Conservation (phyloP, 805 yeast species). For the Wickerhamiella azyma region DNA sequence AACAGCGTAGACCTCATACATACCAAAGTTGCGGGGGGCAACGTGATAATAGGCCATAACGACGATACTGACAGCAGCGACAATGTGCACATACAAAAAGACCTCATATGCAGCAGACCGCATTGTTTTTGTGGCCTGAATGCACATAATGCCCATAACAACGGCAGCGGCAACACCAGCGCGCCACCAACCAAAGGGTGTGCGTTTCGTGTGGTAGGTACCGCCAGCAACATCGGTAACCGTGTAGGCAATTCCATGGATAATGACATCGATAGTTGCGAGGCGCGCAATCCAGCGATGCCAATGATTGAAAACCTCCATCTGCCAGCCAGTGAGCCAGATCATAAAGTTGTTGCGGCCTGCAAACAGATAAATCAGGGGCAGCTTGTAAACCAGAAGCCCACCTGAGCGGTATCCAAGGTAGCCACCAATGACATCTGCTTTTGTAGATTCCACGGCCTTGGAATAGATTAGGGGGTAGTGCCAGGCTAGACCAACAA, state of each 20-base stretch:
- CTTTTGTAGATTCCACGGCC: neutral
- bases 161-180: conserved; percentile 21
- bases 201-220: neutral
- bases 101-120: conserved; percentile 43
- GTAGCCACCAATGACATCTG: neutral
- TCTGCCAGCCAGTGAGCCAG: conserved; percentile 45
- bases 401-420: conserved; percentile 3
- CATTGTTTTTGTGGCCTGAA: conserved; percentile 27
- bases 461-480: neutral
- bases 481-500: conserved; percentile 2
- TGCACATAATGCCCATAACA: conserved; percentile 25
- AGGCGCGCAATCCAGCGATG: conserved; percentile 42
- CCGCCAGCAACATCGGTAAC: neutral
- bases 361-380: conserved; percentile 38
- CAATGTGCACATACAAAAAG: conserved; percentile 42
- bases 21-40: conserved; percentile 11
- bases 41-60: conserved; percentile 45
- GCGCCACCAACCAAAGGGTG: conserved; percentile 19
- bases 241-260: conserved; percentile 26
- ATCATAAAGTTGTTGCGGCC: conserved; percentile 57
- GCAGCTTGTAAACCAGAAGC: conserved; percentile 9
- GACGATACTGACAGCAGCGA: conserved; percentile 40
- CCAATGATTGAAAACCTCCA: conserved; percentile 41
- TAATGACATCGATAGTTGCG: conserved; percentile 25
- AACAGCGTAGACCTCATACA: conserved; percentile 10